Conservation (phyloP, 192 early-diverging fungal genomes). For the Haplosporangium gracile region DNA sequence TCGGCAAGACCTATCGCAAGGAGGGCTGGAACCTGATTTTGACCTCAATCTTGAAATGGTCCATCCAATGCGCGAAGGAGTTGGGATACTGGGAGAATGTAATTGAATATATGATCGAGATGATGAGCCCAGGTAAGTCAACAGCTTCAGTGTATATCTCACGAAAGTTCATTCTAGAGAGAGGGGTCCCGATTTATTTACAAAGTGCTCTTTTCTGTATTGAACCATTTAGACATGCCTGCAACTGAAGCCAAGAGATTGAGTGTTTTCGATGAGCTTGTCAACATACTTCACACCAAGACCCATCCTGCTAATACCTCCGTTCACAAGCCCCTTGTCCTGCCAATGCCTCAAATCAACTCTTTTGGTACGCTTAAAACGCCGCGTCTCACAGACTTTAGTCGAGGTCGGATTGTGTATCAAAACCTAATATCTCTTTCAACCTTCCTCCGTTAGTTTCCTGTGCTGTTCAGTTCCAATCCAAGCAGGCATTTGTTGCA, state of each 20-base stretch:
- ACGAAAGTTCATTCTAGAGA: background rate
- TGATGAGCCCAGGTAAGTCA: constrained; percentile 65
- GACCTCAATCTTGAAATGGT: constrained; percentile 74
- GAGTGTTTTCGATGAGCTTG: constrained; percentile 45
- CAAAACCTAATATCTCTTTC: background rate
- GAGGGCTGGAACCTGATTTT: constrained; percentile 84
- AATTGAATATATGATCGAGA: constrained; percentile 79
- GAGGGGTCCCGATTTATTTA: constrained; percentile 17
- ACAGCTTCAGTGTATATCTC: no score
- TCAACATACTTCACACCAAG: constrained; percentile 30
- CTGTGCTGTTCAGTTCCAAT: constrained; percentile 63
- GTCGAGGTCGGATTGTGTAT: background rate
- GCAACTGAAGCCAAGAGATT: constrained; percentile 38
- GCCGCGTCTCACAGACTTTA: background rate
- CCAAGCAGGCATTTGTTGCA: constrained; percentile 66
- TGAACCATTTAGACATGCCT: constrained; percentile 53
- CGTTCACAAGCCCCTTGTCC: constrained; percentile 40
- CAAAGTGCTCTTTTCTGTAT: constrained; percentile 32
- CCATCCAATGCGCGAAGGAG: constrained; percentile 78
- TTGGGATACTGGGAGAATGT: constrained; percentile 71
- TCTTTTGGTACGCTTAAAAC: constrained; percentile 63
- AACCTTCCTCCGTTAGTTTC: constrained; percentile 25
- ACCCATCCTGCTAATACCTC: constrained; percentile 32
- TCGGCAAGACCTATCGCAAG: constrained; percentile 90
- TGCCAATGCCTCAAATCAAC: constrained; percentile 76